Evolutionary conservation across 164 flowering plant species (phyloP).

Genomic region (Amborella trichopoda): DNA sequence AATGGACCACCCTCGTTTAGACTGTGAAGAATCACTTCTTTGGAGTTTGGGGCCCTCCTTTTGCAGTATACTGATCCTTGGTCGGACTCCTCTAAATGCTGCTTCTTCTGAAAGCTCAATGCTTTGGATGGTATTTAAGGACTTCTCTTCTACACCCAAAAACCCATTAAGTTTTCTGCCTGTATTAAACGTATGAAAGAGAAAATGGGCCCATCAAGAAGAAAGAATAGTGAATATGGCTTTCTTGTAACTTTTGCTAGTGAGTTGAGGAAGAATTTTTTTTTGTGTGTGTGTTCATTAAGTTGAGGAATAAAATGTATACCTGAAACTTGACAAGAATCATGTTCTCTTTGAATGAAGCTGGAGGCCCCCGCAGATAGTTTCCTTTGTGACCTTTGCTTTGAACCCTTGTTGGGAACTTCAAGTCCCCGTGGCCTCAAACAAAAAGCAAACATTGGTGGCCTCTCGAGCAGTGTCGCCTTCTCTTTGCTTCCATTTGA

Average conservation of each 20-base stretch:
- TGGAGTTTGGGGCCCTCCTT: conserved; percentile 28
- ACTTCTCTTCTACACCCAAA: conserved; percentile 44
- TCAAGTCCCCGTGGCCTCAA: conserved; percentile 94
- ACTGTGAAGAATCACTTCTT: conserved; percentile 25
- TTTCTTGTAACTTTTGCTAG: too few relatives aligned
- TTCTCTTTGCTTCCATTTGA: conserved; percentile 40
- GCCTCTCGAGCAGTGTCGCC: conserved; percentile 38
- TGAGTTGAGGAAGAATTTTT: too few relatives aligned
- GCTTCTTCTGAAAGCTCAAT: conserved; percentile 45
- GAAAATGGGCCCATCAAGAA: not conserved
- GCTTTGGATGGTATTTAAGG: conserved; percentile 16
- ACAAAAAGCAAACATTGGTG: conserved; percentile 95
- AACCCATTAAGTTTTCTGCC: conserved; percentile 61
- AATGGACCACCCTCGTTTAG: too few relatives aligned
- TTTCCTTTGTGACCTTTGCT: conserved; percentile 73
- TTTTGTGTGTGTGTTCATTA: too few relatives aligned
- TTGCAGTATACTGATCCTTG: conserved; percentile 36
- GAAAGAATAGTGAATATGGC: not conserved
- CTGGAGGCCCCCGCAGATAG: conserved; percentile 26
- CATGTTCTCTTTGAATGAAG: conserved; percentile 38
- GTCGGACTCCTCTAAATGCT: conserved; percentile 22
- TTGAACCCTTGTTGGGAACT: conserved; percentile 67
- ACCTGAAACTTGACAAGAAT: conserved; percentile 42
- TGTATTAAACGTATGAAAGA: conserved; percentile 14
- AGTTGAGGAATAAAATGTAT: conserved; percentile 5